Conservation (phyloP, 345 rosid genomes). For the Eucalyptus urophylla region DNA sequence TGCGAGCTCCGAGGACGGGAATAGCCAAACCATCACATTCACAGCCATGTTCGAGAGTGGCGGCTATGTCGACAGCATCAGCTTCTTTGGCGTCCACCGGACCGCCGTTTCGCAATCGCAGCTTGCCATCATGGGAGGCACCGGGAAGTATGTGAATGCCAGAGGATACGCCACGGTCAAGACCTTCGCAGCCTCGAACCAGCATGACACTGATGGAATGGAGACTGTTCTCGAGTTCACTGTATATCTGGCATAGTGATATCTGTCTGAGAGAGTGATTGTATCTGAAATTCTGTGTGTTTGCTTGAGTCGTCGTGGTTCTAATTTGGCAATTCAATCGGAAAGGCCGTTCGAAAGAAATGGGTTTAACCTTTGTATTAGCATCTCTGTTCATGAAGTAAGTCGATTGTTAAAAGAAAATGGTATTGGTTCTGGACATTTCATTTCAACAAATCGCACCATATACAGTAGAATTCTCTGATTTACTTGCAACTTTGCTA, state of each 20-base stretch:
- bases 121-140: constrained; percentile 83
- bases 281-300: background rate
- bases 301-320: background rate
- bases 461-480: background rate
- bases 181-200: constrained; percentile 39
- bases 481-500: background rate
- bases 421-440: background rate
- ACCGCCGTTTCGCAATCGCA: constrained; percentile 74
- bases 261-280: background rate
- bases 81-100: constrained; percentile 72
- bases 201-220: constrained; percentile 58
- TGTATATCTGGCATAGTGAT: constrained; percentile 5
- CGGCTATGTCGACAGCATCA: constrained; percentile 58
- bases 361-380: background rate
- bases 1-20: constrained; percentile 76
- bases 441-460: background rate
- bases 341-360: background rate
- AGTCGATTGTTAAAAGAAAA: background rate
- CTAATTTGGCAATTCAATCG: background rate
- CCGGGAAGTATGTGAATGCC: constrained; percentile 75
- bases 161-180: constrained; percentile 61
- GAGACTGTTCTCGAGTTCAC: constrained; percentile 59
- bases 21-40: constrained; percentile 70
- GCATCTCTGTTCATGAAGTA: background rate
- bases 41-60: constrained; percentile 69